Evolutionary conservation across 768 basidiomycete genomes (phyloP), one percentile per base, ranked within the genome.

Genomic region (Tricholoma saponaceum): DNA sequence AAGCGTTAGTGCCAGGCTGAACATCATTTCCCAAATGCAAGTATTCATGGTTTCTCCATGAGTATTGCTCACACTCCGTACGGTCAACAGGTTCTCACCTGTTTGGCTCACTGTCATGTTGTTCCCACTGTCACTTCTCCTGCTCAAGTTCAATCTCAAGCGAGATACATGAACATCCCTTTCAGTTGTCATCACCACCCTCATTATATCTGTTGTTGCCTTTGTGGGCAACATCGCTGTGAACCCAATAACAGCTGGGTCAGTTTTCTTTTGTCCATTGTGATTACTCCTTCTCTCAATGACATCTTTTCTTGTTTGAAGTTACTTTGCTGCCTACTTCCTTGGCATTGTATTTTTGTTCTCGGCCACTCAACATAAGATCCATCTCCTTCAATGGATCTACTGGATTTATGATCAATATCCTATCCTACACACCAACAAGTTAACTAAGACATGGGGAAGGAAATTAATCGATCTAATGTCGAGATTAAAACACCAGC

Each of bases 21-120:
- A 57, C 4, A 69, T 86, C 16, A 69, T 89, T 25, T 87, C 85
- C 0, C 79, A 83, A 57, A 85, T 87, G 85, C 81, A 54, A 28
- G 74, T 68, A 10, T 18, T 7, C 43, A 18, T 55, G 6, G 7
- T 41, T 46, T 9, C 4, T 35, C 18, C 22, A n/a, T n/a, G 28
- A 14, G 12, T 53, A 13, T 32, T 46, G 20, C 25, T 5, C 20
- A 37, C 43, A 23, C 25, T 25, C 46, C 9, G 16, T 61, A 54
- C 13, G 22, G 12, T 41, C 33, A 23, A 0, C 52, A 84, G 83
- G 79, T 88, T 88, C 72, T 82, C 85, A 4, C 75, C 88, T 5
- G 81, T 80, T 13, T 89, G 86, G 85, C 74, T 89, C 20, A 73
- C 79, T 2, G 80, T 86, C 30, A 87, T 89, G 84, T 67, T 88